A percentile compares a stretch with the other conserved stretches of the same genome.
Conservation (phyloP, 306 rosid species). For the Calophaca sinica region DNA sequence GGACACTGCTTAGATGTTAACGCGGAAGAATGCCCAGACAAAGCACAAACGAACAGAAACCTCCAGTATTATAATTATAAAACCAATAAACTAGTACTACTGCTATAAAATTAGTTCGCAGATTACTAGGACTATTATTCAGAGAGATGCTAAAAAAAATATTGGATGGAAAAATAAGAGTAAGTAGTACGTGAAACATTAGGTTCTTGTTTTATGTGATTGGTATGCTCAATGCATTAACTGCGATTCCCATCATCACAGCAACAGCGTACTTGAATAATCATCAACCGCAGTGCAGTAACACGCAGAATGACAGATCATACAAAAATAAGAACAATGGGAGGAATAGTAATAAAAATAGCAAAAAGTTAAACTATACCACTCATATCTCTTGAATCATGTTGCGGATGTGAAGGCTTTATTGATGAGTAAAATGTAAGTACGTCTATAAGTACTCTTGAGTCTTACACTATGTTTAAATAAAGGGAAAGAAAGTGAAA, state of each 20-base stretch:
- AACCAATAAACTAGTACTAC: conserved; percentile 11
- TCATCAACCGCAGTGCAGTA: conserved; percentile 32
- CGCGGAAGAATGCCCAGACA: conserved; percentile 56
- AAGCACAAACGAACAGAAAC: conserved; percentile 49
- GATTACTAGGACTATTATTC: conserved; percentile 49
- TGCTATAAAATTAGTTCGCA: conserved; percentile 35
- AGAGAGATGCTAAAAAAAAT: conserved; percentile 18
- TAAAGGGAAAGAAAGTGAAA: too few relatives aligned
- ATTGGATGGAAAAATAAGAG: conserved; percentile 28
- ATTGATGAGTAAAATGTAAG: too few relatives aligned
- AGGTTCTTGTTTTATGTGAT: conserved; percentile 59
- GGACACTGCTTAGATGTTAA: conserved; percentile 58
- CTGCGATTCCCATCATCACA: conserved; percentile 47
- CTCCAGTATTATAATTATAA: conserved; percentile 38
- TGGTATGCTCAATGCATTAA: conserved; percentile 60
- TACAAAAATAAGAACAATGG: conserved; percentile 19
- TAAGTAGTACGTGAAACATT: conserved; percentile 51
- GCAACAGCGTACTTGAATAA: conserved; percentile 34
- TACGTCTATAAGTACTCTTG: too few relatives aligned
- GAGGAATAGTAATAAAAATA: neutral
- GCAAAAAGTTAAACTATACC: neutral
- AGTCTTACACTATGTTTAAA: too few relatives aligned
- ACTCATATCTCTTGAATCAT: too few relatives aligned
- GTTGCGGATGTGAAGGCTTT: too few relatives aligned
- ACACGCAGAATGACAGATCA: conserved; percentile 38